These are phyloP conservation scores for Chaetoceros tenuissimus DNA, from an alignment of 108 stramenopile genomes.

Conservation along the genomic window DNA sequence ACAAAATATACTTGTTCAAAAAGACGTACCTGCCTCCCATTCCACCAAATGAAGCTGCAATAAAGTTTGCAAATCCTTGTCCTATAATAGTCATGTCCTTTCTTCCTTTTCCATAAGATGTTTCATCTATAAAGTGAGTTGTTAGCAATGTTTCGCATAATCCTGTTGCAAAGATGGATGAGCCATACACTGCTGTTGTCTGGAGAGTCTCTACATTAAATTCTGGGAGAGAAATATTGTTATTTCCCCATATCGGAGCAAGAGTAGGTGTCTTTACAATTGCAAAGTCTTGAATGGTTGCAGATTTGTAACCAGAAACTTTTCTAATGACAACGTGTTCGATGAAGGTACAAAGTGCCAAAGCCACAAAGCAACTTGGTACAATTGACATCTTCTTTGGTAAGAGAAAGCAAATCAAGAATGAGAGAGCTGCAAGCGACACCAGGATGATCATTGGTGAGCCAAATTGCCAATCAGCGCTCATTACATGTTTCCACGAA, in stretches of 20 bases:
- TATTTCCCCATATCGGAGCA: not conserved
- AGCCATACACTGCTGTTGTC: not conserved
- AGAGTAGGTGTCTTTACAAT: not conserved
- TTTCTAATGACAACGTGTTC: not conserved
- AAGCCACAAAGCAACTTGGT: slow-evolving; percentile 2
- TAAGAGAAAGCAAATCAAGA: not conserved
- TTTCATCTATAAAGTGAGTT: not conserved
- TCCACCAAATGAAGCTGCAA: slow-evolving; percentile 4
- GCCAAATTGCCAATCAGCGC: not conserved
- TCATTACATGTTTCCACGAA: not conserved
- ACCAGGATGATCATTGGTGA: not conserved
- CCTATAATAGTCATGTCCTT: not conserved
- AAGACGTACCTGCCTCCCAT: too few relatives aligned
- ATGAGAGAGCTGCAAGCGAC: not conserved
- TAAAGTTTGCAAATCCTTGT: slow-evolving; percentile 3
- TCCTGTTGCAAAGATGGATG: slow-evolving; percentile 1
- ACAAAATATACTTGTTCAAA: too few relatives aligned
- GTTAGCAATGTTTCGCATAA: not conserved
- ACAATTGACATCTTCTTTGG: not conserved
- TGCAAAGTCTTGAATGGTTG: not conserved
- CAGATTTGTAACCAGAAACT: not conserved
- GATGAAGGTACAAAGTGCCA: not conserved
- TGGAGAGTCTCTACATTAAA: slow-evolving; percentile 2
- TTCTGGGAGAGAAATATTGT: not conserved
- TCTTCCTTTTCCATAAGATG: not conserved